Evolutionary conservation across 148 eudicot species (phyloP).

Genomic region (Rhododendron simsii): DNA sequence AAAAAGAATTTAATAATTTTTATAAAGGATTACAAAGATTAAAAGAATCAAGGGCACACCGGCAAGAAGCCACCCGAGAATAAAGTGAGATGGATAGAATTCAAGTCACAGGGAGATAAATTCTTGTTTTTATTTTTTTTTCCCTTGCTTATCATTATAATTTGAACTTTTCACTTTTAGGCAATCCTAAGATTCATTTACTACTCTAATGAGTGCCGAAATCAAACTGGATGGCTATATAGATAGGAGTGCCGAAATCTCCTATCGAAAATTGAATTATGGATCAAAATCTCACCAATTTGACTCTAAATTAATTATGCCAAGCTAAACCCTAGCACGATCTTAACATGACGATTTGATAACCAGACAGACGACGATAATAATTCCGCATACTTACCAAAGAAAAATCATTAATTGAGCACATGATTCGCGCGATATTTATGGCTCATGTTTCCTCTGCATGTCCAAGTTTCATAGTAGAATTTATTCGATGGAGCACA

Average conservation of each 20-base stretch:
- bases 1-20: too few relatives aligned
- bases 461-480: neutral
- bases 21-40: too few relatives aligned
- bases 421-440: slow-evolving; percentile 10
- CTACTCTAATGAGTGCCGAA: neutral
- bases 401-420: neutral
- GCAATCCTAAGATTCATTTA: neutral
- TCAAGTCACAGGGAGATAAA: neutral
- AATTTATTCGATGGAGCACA: neutral
- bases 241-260: neutral
- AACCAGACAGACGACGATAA: neutral
- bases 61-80: neutral
- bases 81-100: slow-evolving; percentile 2
- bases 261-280: neutral
- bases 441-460: slow-evolving; percentile 11
- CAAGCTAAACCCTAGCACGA: neutral
- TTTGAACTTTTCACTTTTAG: neutral
- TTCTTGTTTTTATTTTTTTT: neutral
- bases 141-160: neutral
- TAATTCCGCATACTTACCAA: neutral
- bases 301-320: neutral
- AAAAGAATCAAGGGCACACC: too few relatives aligned
- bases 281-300: neutral
- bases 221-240: neutral
- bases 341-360: slow-evolving; percentile 2